phyloP scores from a whole-genome alignment of 441 rosid genomes.

The Erysimum cheiri region DNA sequence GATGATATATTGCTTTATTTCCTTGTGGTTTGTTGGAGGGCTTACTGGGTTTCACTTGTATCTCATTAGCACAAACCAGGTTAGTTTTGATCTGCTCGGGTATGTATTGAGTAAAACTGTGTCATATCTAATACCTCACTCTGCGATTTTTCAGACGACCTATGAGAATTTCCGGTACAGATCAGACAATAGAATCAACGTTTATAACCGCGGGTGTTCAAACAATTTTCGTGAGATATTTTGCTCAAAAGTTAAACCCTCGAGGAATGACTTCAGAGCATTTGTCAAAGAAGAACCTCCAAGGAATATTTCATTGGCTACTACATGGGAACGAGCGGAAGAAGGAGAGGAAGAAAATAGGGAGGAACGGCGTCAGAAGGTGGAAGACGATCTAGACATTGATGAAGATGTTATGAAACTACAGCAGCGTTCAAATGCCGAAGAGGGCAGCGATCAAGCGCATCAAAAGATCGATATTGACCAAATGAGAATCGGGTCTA shows the following conservation, averaged over 20 bases:
- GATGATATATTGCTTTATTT: constrained; percentile 83
- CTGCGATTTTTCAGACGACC: constrained; percentile 65
- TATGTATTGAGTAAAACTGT: not conserved
- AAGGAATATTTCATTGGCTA: constrained; percentile 55
- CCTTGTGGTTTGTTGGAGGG: constrained; percentile 98
- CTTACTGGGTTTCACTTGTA: constrained; percentile 94
- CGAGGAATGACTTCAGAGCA: constrained; percentile 79
- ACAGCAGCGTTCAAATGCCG: constrained; percentile 70
- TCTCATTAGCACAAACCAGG: constrained; percentile 93
- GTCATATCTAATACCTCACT: constrained; percentile 1
- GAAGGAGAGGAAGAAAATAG: constrained; percentile 42
- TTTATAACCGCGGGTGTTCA: constrained; percentile 64
- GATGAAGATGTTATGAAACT: constrained; percentile 80
- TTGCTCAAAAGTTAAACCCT: constrained; percentile 70
- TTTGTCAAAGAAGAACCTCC: constrained; percentile 68
- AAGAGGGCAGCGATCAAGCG: constrained; percentile 60
- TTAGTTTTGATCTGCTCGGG: constrained; percentile 38
- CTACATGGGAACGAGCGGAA: constrained; percentile 53
- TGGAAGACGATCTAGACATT: constrained; percentile 81
- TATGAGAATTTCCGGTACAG: constrained; percentile 92
- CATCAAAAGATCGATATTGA: constrained; percentile 57
- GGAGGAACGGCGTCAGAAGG: constrained; percentile 76
- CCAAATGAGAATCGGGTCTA: constrained; percentile 51
- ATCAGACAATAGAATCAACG: constrained; percentile 76
- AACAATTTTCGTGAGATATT: constrained; percentile 79